A percentile compares a stretch with the other conserved stretches of the same genome.
Evolutionary conservation across 495 filamentous ascomycete genomes (phyloP).

Genomic region (Trichoderma orchidacearum): DNA sequence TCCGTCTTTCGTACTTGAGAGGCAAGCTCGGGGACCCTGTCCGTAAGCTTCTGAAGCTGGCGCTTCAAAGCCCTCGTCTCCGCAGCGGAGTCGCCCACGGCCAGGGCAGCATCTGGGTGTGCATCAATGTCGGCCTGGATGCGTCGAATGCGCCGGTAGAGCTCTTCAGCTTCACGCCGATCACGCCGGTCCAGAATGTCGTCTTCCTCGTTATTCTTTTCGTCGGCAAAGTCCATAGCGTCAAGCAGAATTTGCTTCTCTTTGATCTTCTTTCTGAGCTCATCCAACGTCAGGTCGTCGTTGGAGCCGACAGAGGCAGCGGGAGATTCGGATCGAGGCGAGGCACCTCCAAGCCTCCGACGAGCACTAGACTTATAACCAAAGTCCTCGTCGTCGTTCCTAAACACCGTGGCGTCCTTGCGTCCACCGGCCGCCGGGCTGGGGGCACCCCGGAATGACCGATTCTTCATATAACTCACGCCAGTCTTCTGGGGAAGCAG

Average conservation of each 20-base stretch:
- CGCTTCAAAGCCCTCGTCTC: constrained; percentile 76
- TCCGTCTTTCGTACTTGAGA: constrained; percentile 85
- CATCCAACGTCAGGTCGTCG: constrained; percentile 75
- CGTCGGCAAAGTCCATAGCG: constrained; percentile 93
- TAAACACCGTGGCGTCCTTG: constrained; percentile 94
- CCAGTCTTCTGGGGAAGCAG: constrained; percentile 93
- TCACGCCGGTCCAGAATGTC: constrained; percentile 84
- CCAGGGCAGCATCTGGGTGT: constrained; percentile 67
- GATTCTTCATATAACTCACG: constrained; percentile 90
- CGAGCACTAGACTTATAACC: constrained; percentile 92
- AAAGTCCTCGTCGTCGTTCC: constrained; percentile 82
- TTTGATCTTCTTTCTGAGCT: constrained; percentile 82
- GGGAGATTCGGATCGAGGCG: constrained; percentile 63
- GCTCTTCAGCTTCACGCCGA: constrained; percentile 81
- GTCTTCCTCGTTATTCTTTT: constrained; percentile 79
- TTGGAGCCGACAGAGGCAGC: constrained; percentile 47
- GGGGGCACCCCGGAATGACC: constrained; percentile 62
- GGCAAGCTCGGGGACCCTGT: constrained; percentile 82
- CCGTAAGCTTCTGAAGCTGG: constrained; percentile 76
- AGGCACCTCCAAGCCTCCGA: constrained; percentile 64
- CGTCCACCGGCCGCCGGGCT: constrained; percentile 34
- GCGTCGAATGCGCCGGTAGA: constrained; percentile 84
- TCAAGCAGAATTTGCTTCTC: constrained; percentile 95
- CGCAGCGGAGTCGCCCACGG: constrained; percentile 65
- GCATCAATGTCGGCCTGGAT: constrained; percentile 94